Evolutionary conservation across 192 early-diverging fungal genomes (phyloP), one percentile per base, ranked within the genome.

Genomic region (Mortierella alpina): DNA sequence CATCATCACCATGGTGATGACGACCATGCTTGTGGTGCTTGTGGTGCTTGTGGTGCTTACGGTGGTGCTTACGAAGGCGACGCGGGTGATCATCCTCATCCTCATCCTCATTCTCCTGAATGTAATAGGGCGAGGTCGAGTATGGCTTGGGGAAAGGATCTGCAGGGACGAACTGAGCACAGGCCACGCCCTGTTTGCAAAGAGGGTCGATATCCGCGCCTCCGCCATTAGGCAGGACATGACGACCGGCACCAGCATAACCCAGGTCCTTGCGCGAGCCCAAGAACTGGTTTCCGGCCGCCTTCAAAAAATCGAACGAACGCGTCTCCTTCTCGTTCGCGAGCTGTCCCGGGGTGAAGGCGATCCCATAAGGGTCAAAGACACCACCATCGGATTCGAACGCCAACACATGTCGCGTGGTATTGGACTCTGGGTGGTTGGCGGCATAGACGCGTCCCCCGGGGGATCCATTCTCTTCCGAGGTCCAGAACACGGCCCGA

Each of bases 321-420:
- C 84, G 67, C 23, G 62, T 59, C 42, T 61, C 23, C n/a, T 65
- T 63, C 66, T 11, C 39, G 48, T 6, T 49, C 57, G 39, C 54
- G 69, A 22, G 31, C 31, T 49, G 51, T 17, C 72, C 74, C 7
- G 83, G 75, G 5, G 76, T 80, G 23, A 89, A 85, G 4, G 61
- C 58, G 68, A 91, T 83, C 6, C 90, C 90, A 82, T 87, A 89
- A 17, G 90, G 90, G 41, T 88, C 86, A 78, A 91, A 88, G 40
- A 91, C 88, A 48, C 90, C 90, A 54, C 75, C 86, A 49, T 91
- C 90, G 66, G 87, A 86, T 59, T 91, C 90, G 31, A 91, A 75
- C 5, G 90, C 90, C 82, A 89, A 86, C 18, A 72, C 66, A 67
- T 89, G 87, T 54, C 77, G 72, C 22, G 69, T 82, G 42, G 81